Conservation (phyloP, 371 early-diverging fungal species). For the Zychaea mexicana region DNA sequence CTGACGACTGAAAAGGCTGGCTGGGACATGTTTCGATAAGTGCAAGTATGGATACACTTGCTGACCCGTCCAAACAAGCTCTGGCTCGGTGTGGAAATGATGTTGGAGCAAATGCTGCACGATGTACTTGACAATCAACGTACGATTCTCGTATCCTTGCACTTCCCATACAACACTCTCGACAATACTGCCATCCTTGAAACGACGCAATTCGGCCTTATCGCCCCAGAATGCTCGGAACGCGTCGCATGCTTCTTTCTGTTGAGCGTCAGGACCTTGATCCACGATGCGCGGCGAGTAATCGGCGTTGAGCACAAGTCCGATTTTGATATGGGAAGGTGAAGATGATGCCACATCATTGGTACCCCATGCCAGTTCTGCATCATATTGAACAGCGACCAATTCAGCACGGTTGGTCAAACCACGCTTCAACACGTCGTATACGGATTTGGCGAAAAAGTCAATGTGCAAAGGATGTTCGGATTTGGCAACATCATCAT, state of each 20-base stretch:
- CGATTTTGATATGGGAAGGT: conserved; percentile 42
- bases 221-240: conserved; percentile 87
- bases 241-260: conserved; percentile 59
- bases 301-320: conserved; percentile 73
- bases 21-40: conserved; percentile 49
- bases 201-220: conserved; percentile 83
- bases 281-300: conserved; percentile 72
- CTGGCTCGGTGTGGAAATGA: conserved; percentile 63
- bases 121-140: conserved; percentile 82
- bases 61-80: conserved; percentile 69
- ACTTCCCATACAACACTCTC: conserved; percentile 84
- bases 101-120: conserved; percentile 70
- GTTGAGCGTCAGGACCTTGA: conserved; percentile 76
- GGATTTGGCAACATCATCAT: conserved; percentile 49
- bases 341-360: conserved; percentile 10
- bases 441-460: conserved; percentile 51
- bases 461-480: conserved; percentile 62
- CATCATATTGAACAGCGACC: conserved; percentile 50
- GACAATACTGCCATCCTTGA: conserved; percentile 85
- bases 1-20: conserved; percentile 49
- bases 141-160: conserved; percentile 72
- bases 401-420: conserved; percentile 70
- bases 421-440: conserved; percentile 59
- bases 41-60: conserved; percentile 65
- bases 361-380: conserved; percentile 36